Conservation (phyloP, 2,329 filamentous ascomycete species). For the Seiridium unicorne region DNA sequence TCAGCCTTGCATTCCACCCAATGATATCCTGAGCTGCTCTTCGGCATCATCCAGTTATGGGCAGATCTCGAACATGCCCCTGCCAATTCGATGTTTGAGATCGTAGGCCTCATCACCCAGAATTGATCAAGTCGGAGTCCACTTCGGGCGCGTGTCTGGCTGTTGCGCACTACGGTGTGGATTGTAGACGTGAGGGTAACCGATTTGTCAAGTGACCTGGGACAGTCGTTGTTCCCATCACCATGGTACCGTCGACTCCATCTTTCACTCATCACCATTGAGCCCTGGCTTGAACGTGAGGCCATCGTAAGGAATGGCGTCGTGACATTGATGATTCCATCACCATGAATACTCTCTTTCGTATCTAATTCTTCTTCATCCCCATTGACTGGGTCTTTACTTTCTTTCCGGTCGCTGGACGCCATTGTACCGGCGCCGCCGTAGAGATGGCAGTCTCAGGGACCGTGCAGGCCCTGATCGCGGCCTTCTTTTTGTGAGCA, state of each 20-base stretch:
- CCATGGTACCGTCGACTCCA: neutral
- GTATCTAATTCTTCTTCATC: constrained; percentile 28
- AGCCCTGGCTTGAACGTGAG: neutral
- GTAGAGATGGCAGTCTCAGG: constrained; percentile 43
- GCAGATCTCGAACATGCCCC: constrained; percentile 10
- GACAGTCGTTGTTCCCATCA: neutral
- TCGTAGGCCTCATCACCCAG: neutral
- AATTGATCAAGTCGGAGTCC: neutral
- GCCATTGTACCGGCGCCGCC: constrained; percentile 21
- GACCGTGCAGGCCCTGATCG: constrained; percentile 47
- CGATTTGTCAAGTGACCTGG: neutral
- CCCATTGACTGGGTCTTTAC: constrained; percentile 47
- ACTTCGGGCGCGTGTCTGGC: neutral
- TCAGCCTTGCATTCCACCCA: constrained; percentile 5
- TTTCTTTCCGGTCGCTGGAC: constrained; percentile 24
- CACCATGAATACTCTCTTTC: constrained; percentile 25
- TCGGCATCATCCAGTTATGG: constrained; percentile 1
- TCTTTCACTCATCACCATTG: constrained; percentile 1
- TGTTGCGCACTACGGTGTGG: neutral
- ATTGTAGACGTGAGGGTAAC: neutral
- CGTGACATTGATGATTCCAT: constrained; percentile 2
- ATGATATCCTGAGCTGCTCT: neutral
- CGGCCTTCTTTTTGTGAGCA: constrained; percentile 51
- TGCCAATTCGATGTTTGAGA: constrained; percentile 7
- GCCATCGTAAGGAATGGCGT: constrained; percentile 1